A percentile compares a stretch with the other conserved stretches of the same genome.
phyloP scores from a whole-genome alignment of 176 grass and related monocot species.

The Hordeum vulgare region MorexV3_pseudomolecules_assembly NC_058520.1:538578754-538579253 shows the following conservation, averaged over 20 bases:
- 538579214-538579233: background rate
- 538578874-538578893: background rate
- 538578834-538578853: background rate
- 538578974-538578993: background rate
- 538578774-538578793: background rate
- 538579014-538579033: background rate
- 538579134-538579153: slow-evolving; percentile 49
- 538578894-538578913: background rate
- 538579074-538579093: slow-evolving; percentile 53
- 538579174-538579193: slow-evolving; percentile 99
- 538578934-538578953: background rate
- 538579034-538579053: background rate
- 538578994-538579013: background rate
- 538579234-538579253: background rate
- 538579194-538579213: slow-evolving; percentile 38
- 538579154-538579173: slow-evolving; percentile 84
- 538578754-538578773: background rate
- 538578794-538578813: background rate
- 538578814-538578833: background rate
- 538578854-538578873: background rate
- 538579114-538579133: slow-evolving; percentile 83
- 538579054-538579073: background rate
- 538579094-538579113: slow-evolving; percentile 80
- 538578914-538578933: background rate
- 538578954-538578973: background rate